phyloP scores from a whole-genome alignment of 129 eudicot genomes.

The Logfia minima region DNA sequence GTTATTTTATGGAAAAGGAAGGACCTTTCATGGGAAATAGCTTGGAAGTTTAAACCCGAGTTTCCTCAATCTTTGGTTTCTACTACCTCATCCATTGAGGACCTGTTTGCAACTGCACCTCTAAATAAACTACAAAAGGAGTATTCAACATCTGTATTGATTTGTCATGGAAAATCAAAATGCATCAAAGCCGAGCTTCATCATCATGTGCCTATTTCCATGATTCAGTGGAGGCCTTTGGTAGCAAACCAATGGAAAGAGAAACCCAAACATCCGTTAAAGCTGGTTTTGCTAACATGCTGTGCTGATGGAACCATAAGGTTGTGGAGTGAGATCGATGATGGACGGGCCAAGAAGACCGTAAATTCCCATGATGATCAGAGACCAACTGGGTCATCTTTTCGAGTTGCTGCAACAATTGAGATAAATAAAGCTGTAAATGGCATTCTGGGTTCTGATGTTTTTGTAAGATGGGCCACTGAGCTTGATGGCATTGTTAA shows the following conservation, averaged over 20 bases:
- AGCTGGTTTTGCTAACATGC: constrained; percentile 68
- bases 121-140: constrained; percentile 31
- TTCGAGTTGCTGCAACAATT: constrained; percentile 75
- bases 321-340: constrained; percentile 85
- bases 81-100: constrained; percentile 69
- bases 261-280: constrained; percentile 39
- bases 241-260: constrained; percentile 41
- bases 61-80: constrained; percentile 70
- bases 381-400: constrained; percentile 45
- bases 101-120: constrained; percentile 72
- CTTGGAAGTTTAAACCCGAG: constrained; percentile 66
- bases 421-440: constrained; percentile 73
- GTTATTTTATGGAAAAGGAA: constrained; percentile 78
- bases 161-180: constrained; percentile 52
- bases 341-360: constrained; percentile 54
- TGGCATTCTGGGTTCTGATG: constrained; percentile 64
- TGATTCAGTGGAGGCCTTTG: constrained; percentile 95
- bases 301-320: constrained; percentile 89
- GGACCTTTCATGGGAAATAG: constrained; percentile 67
- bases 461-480: constrained; percentile 70
- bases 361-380: constrained; percentile 58
- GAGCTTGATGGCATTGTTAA: constrained; percentile 61
- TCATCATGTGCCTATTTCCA: constrained; percentile 71
- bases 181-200: constrained; percentile 54
- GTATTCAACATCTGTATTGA: constrained; percentile 41